Conservation (phyloP, 306 rosid species). For the Lotus japonicus region DNA sequence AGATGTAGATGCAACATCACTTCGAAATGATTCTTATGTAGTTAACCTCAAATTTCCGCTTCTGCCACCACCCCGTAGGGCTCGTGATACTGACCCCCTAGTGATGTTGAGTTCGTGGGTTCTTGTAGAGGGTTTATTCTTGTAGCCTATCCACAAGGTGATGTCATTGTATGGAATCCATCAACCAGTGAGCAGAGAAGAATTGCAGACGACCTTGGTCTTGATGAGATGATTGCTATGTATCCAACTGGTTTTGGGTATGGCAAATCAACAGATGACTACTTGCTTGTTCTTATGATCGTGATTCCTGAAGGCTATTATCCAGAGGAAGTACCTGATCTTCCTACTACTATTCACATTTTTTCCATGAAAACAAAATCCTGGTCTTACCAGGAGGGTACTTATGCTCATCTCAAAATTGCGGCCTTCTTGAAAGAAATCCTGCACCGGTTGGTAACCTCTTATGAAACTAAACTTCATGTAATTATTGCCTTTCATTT, state of each 20-base stretch:
- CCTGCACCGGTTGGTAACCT: not conserved
- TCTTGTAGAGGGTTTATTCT: not conserved
- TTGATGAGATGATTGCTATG: too few species aligned
- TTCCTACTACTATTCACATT: not conserved
- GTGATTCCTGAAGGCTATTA: too few species aligned
- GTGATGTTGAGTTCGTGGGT: not conserved
- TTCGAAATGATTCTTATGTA: not conserved
- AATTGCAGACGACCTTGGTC: not conserved
- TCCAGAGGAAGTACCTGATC: too few species aligned
- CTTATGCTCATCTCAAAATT: not conserved
- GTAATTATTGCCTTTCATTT: not conserved
- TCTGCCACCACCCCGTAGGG: too few species aligned
- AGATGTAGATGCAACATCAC: not conserved
- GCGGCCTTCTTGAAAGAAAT: not conserved
- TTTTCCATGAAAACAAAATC: not conserved
- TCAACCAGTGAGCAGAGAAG: not conserved
- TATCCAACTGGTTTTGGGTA: not conserved
- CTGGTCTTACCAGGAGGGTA: not conserved
- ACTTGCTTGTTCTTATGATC: not conserved
- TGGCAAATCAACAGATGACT: not conserved
- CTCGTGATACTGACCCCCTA: too few species aligned
- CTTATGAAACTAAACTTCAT: not conserved
- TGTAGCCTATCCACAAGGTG: accelerated
- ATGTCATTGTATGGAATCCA: not conserved
- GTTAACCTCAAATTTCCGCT: not conserved